These are phyloP conservation scores for Colletotrichum plurivorum DNA, from an alignment of 2,329 filamentous ascomycete species.

Conservation along the genomic window DNA sequence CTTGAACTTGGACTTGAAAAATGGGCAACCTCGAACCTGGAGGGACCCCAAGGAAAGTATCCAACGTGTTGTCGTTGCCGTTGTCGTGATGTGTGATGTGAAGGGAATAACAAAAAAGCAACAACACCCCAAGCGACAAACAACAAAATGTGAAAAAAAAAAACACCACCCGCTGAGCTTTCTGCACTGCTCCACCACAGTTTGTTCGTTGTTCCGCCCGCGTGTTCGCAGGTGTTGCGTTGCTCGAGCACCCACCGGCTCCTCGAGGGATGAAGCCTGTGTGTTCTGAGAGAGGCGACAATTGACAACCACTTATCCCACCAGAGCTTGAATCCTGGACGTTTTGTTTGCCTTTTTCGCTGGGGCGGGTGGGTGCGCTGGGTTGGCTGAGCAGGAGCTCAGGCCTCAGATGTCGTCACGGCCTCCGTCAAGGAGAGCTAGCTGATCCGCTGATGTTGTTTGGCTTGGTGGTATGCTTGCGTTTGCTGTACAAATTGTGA, in stretches of 20 bases:
- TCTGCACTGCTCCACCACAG: too few relatives aligned
- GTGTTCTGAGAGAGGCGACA: background rate
- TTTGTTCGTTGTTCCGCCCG: too few relatives aligned
- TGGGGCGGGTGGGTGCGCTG: conserved; percentile 4
- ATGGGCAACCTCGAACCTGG: background rate
- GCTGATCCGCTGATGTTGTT: background rate
- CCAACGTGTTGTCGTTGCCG: background rate
- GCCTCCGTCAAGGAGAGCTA: background rate
- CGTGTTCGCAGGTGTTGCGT: background rate
- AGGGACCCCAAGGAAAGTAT: background rate
- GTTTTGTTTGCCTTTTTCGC: too few relatives aligned
- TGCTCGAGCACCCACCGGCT: conserved; percentile 9
- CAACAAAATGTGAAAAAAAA: too few relatives aligned
- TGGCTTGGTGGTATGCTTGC: too few relatives aligned
- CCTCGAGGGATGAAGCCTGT: conserved; percentile 19
- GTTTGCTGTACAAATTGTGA: too few relatives aligned
- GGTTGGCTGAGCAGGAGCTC: background rate
- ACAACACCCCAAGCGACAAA: background rate
- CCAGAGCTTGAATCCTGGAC: too few relatives aligned
- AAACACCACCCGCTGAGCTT: too few relatives aligned
- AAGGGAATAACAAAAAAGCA: conserved; percentile 1
- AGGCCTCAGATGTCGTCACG: conserved; percentile 11
- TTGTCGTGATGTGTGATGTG: background rate
- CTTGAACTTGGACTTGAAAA: background rate
- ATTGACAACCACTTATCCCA: too few relatives aligned